Percentiles rank a stretch among this genome's conserved stretches.
Evolutionary conservation across 2,329 filamentous ascomycete species (phyloP).

Genomic region (Exophiala aquamarina): DNA sequence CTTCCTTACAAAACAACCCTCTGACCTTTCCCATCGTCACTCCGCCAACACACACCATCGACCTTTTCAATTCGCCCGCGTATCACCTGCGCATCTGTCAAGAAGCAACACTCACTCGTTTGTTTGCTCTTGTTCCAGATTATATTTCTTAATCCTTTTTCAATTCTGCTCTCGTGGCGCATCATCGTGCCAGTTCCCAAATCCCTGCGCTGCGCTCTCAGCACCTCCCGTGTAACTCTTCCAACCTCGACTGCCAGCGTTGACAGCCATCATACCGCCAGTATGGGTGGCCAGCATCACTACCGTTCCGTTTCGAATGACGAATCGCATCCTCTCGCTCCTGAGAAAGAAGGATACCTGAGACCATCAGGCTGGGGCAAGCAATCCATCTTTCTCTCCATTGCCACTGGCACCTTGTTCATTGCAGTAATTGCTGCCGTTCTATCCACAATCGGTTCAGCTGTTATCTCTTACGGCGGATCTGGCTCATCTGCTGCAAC

Average conservation of each 20-base stretch:
- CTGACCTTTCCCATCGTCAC: neutral
- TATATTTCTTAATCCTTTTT: neutral
- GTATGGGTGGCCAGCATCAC: slow-evolving; percentile 20
- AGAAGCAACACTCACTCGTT: slow-evolving; percentile 9
- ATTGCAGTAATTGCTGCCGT: slow-evolving; percentile 21
- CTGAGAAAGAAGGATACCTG: slow-evolving; percentile 8
- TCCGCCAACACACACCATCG: slow-evolving; percentile 9
- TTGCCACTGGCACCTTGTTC: slow-evolving; percentile 23
- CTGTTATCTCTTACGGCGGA: slow-evolving; percentile 14
- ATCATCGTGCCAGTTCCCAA: too few species aligned
- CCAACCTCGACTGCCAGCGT: neutral
- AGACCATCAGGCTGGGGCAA: slow-evolving; percentile 23
- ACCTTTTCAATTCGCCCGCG: neutral
- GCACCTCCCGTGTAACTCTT: neutral
- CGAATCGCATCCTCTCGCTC: slow-evolving; percentile 17
- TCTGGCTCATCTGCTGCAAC: slow-evolving; percentile 3
- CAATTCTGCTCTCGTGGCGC: too few species aligned
- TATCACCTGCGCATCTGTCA: neutral
- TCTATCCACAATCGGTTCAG: slow-evolving; percentile 20
- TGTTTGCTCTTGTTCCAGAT: neutral
- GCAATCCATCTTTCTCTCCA: slow-evolving; percentile 19
- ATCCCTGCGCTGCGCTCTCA: too few species aligned
- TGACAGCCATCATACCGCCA: neutral
- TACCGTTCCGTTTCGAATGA: slow-evolving; percentile 24
- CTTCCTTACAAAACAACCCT: slow-evolving; percentile 5